Evolutionary conservation across 2,329 filamentous ascomycete genomes (phyloP), one percentile per base, ranked within the genome.

Genomic region (Sporothrix humicola): DNA sequence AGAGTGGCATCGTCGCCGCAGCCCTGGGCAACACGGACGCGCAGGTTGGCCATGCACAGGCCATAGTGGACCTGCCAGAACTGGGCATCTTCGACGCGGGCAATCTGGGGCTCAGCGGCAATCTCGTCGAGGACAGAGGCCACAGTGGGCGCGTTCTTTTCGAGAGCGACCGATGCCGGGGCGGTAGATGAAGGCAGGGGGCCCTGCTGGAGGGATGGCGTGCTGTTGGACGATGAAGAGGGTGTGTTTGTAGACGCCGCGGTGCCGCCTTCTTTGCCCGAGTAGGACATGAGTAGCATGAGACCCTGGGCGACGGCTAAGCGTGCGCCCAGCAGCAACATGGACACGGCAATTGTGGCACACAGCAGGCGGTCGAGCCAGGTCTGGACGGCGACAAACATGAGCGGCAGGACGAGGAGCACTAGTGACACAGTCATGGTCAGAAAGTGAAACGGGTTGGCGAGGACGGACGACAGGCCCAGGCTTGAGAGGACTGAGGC

Each of bases 11-110:
- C 93, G 75, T 96, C 93, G 59, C 92, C 90, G 63, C 82, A 85
- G 4, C 91, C 91, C 75, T 83, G 85, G 4, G 84, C 81, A 37
- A 97, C 88, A 74, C 91, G 88, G 23, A 99, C 82, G 81, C 94
- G 97, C 77, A 99, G 82, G 80, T 97, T 98, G 9, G 96, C 96
- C 92, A 98, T 97, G 79, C 94, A 97, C 56, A 98, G 86, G 1
- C 95, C 95, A 81, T 98, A 98, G 82, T 99, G 96, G 15, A 98
- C 96, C 84, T 99, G 96, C 96, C 96, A 99, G 82, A 99, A 97
- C 80, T 94, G 91, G 1, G 95, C 95, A 79, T 98, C 95, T 73
- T 98, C 93, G 65, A 99, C 90, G 1, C 88, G 87, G 61, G 88
- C 88, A 37, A 98, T 90, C 72, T 88, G 87, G 1, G 92, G 90